Base-by-base conservation (phyloP, 768 basidiomycete species). In the Lepiota venenata region DNA sequence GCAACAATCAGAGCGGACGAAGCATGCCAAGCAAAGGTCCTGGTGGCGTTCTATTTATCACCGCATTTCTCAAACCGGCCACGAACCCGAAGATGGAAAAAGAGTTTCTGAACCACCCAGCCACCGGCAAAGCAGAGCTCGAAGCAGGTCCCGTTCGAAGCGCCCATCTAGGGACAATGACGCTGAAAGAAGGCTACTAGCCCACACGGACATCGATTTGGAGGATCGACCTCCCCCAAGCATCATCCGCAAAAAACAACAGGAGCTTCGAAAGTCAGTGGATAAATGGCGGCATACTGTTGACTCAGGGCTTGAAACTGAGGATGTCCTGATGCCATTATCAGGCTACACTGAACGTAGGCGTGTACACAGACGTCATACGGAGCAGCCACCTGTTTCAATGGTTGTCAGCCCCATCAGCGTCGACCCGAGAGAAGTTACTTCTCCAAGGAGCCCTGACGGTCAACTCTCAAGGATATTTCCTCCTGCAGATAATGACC, bases 41-140 rank as follows among this genome's bases (percentile, higher is more conserved):
- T 84, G 82, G 82, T 84, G 83, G 83, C 75, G 75, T 15, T 74
- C 66, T 47, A 64, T 81, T 14, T 83, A 83, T 63, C 64, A 74
- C 57, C 76, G 79, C 16, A 59, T 84, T 29, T 82, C 82, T 11
- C 76, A 78, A 48, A 61, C 70, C 15, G 69, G 68, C 10, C 66
- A 61, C 44, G 72, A 72, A 49, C 59, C 60, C 50, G 59, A 60
- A 35, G 53, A 55, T 50, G 60, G 61, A 21, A 55, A 50, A 27
- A 48, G 60, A 25, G 57, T 58, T 22, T 56, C 49, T 15, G 37
- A 36, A 27, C 52, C 44, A 8, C 51, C 35, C 41, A 47, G 11
- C 11, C 47, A 9, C 14, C 44, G 32, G 15, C 44, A 25, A 52
- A 52, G 44, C 20, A 53, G 44, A 37, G 25, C 21, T 9, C 25